Base-by-base conservation (phyloP, 169 alveolate species). In the Plasmodium gallinaceum region DNA sequence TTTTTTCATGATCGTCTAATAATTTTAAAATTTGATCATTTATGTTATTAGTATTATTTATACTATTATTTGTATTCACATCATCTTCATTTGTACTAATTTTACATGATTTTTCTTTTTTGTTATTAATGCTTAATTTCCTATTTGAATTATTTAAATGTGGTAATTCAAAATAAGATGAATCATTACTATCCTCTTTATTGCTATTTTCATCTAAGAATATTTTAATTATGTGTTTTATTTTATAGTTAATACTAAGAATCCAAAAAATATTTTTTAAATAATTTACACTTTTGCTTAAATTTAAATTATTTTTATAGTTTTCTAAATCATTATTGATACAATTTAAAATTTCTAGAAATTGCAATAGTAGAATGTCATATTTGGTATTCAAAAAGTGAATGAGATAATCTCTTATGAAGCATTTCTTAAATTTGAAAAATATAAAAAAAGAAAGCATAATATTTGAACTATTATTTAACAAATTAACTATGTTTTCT, bases 391-490 rank as follows among this genome's bases (percentile, higher is more conserved):
- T 70, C 18, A 86, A 9, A 51, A 78, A 75, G 48, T 42, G 18
- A 48, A 89, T 74, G 20, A 72, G 70, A 58, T 80, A 65, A 64
- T 37, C 88, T 74, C 87, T 88, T 24, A 70, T 75, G 18, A 78
- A 83, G 68, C 39, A 52, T 22, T 74, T 58, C 26, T 88, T 68
- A 66, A 86, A 86, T 86, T 86, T 86, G 51, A 58, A 86, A 52
- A 86, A 86, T 24, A 86, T 69, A 61, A 66, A 58, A 70, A 92
- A 92, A 88, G 90, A 96, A 96, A 91, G 96, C 96, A 93, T 95
- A 96, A 94, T 97, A 96, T 89, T 97, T 96, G 93, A 96, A 96
- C 92, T 96, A 94, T 87, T 97, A 96, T 70, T 97, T 95, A 76
- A 94, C 96, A 90, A 96, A 92, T 71, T 97, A 32, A 71, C 98